Evolutionary conservation across 768 basidiomycete species (phyloP), one percentile per base, ranked within the genome.

Genomic region (Mrakia blollopis): DNA sequence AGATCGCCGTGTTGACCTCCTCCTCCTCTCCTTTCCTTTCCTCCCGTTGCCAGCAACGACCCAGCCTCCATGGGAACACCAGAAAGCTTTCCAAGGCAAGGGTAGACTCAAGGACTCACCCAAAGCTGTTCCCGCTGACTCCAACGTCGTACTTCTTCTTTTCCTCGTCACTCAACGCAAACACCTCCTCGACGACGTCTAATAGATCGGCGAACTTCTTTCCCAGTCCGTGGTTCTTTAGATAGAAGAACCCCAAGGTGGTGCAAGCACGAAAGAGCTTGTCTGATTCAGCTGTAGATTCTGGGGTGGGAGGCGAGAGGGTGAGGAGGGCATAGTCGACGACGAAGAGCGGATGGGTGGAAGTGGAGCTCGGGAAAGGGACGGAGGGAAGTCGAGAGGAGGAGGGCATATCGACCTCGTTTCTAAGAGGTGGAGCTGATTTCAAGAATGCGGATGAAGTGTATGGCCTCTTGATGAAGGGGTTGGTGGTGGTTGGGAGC

Each of bases 161-260:
- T 80, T 90, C 89, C 25, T 87, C 87, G 69, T 87, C 77, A 0
- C 88, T 87, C 2, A 90, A 83, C 60, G 81, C 83, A 84, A 90
- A 88, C 0, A 87, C 87, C 73, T 87, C 87, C 14, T 84, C 85
- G 11, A 88, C 88, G 81, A 89, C 85, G 3, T 86, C 85, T 78
- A 89, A 89, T 87, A 90, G 88, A 0, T 81, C 83, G 41, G 86
- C 80, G 10, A 84, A 87, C 61, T 25, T 9, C 18, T 68, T 39
- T 25, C 87, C 86, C 3, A 84, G 86, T 5, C 86, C 89, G 79
- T 89, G 88, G 78, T 89, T 88, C 80, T 87, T 88, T 57, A 89
- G 80, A 88, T 89, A 90, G 88, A 89, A 91, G 81, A 91, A 90
- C 2, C 89, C 89, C 1, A 89, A 84, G 63, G 86, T 84, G 0